A percentile compares a stretch with the other conserved stretches of the same genome.
phyloP scores from a whole-genome alignment of 805 yeast species.

The Candida railenensis region DNA sequence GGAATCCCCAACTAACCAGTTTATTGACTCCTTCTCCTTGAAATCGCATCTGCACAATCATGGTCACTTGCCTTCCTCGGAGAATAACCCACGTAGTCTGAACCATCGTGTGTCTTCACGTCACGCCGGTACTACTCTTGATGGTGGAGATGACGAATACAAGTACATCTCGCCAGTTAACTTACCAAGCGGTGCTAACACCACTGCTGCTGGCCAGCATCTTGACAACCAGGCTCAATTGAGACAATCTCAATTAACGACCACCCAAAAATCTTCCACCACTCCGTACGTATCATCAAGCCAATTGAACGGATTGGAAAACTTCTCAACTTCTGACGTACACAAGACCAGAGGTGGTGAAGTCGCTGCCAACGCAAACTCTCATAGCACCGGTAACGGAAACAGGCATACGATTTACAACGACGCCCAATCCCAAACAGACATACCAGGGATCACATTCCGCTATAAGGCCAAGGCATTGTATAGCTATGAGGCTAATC shows the following conservation, averaged over 20 bases:
- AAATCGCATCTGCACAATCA: slow-evolving; percentile 39
- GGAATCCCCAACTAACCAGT: slow-evolving; percentile 81
- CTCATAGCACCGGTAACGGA: slow-evolving; percentile 9
- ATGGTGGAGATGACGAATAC: slow-evolving; percentile 27
- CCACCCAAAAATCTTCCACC: slow-evolving; percentile 26
- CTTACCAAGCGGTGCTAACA: slow-evolving; percentile 4
- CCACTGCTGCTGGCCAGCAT: slow-evolving; percentile 24
- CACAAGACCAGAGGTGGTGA: slow-evolving; percentile 25
- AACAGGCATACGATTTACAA: slow-evolving; percentile 22
- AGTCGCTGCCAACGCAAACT: slow-evolving; percentile 18
- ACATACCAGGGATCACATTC: slow-evolving; percentile 45
- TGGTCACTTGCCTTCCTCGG: slow-evolving; percentile 28
- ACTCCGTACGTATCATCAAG: slow-evolving; percentile 49
- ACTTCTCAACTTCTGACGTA: slow-evolving; percentile 41
- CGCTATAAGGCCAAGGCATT: slow-evolving; percentile 86
- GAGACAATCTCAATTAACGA: slow-evolving; percentile 33
- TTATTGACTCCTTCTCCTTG: slow-evolving; percentile 78
- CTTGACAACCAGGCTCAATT: slow-evolving; percentile 18
- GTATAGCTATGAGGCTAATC: slow-evolving; percentile 84
- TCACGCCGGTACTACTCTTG: slow-evolving; percentile 11
- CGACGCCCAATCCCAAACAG: slow-evolving; percentile 18
- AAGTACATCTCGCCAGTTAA: slow-evolving; percentile 17
- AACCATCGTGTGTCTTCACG: slow-evolving; percentile 3
- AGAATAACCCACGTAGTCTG: slow-evolving; percentile 9
- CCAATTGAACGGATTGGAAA: slow-evolving; percentile 62